phyloP scores from a whole-genome alignment of 208 protist genomes.

The Endotrypanum monterogeii region DNA sequence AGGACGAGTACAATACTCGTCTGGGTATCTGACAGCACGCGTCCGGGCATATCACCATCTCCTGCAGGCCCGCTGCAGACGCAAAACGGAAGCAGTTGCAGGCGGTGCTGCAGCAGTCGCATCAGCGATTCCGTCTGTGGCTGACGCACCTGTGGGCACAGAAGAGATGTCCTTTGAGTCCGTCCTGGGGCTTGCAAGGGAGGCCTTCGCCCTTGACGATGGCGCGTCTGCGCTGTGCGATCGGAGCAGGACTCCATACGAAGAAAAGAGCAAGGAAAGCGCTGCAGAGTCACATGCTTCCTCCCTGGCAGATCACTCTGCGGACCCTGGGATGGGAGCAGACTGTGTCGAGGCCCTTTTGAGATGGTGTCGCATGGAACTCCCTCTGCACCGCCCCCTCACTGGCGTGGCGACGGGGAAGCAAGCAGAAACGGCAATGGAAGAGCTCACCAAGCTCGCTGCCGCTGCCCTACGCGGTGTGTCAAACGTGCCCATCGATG shows the following conservation, averaged over 20 bases:
- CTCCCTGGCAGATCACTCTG: background rate
- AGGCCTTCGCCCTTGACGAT: background rate
- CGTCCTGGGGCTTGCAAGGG: background rate
- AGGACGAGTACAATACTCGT: background rate
- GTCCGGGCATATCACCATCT: slow-evolving; percentile 23
- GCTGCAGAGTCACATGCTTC: background rate
- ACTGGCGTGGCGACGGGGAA: background rate
- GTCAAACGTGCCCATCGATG: background rate
- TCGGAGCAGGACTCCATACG: background rate
- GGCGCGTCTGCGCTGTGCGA: background rate
- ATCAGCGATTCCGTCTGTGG: background rate
- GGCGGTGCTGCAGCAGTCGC: background rate
- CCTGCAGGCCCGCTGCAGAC: slow-evolving; percentile 6
- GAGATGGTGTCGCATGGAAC: slow-evolving; percentile 6
- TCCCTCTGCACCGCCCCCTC: slow-evolving; percentile 1
- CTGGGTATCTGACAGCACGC: slow-evolving; percentile 19
- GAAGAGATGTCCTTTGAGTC: slow-evolving; percentile 6
- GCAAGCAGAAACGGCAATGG: background rate
- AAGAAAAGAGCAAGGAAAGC: background rate
- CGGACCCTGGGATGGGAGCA: background rate
- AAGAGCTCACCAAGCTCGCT: slow-evolving; percentile 1
- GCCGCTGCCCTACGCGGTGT: background rate
- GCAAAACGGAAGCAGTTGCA: background rate
- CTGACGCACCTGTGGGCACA: background rate
- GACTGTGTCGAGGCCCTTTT: background rate